Percentiles rank a stretch among this genome's conserved stretches.
Conservation (phyloP, 1,284 basidiomycete genomes). For the Pseudozyma hubeiensis region DNA sequence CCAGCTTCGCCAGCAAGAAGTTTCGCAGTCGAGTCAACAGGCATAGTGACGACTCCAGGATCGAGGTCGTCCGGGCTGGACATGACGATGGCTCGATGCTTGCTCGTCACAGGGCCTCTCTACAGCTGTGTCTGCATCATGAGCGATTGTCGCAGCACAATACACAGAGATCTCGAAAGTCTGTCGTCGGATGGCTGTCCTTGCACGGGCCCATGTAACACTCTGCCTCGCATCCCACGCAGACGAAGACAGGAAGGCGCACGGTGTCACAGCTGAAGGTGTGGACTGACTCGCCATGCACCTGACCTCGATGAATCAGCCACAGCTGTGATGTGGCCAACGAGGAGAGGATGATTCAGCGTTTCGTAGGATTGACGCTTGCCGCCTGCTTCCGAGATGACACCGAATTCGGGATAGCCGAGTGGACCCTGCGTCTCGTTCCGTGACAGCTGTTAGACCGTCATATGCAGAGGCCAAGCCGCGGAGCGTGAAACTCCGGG, state of each 20-base stretch:
- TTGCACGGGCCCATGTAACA: no score
- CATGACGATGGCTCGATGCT: slow-evolving; percentile 8
- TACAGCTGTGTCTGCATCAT: slow-evolving; percentile 1
- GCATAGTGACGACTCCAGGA: background rate
- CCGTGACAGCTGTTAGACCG: background rate
- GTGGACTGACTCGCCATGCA: no score
- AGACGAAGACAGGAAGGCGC: no score
- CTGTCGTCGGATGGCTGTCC: no score
- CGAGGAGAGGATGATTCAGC: slow-evolving; percentile 33
- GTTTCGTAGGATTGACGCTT: background rate
- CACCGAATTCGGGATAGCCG: background rate
- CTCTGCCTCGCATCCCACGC: no score
- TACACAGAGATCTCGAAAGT: background rate
- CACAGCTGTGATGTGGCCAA: background rate
- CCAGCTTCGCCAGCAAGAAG: background rate
- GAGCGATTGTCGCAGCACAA: background rate
- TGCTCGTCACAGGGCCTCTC: background rate
- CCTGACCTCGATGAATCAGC: slow-evolving; percentile 15
- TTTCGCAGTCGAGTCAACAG: no score
- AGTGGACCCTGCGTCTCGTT: slow-evolving; percentile 1
- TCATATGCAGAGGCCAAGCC: background rate
- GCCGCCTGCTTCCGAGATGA: background rate
- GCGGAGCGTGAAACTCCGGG: background rate
- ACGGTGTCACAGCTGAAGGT: no score
- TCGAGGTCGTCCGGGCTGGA: slow-evolving; percentile 5